These are phyloP conservation scores for Paraphaeosphaeria sporulosa DNA, from an alignment of 2,329 filamentous ascomycete genomes.

Conservation along the genomic window DNA sequence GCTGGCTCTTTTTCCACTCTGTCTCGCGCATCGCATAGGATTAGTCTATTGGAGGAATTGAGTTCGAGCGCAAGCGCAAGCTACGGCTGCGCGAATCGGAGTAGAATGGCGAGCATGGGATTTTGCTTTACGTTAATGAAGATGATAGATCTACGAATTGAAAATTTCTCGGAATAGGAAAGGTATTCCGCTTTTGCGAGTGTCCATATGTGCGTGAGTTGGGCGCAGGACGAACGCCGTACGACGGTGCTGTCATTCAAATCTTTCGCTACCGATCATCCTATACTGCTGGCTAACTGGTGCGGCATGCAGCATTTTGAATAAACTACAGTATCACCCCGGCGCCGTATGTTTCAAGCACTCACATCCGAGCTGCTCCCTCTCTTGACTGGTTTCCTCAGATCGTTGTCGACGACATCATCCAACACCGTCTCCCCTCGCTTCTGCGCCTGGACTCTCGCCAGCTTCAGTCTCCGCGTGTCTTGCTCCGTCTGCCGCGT, in stretches of 20 bases:
- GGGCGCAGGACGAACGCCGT: not conserved
- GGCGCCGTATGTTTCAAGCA: not conserved
- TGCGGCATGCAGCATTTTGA: not conserved
- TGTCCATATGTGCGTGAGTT: not conserved
- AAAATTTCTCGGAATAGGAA: slow-evolving; percentile 2
- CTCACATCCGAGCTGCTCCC: not conserved
- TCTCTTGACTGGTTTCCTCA: slow-evolving; percentile 17
- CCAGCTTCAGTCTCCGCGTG: slow-evolving; percentile 32
- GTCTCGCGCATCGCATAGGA: slow-evolving; percentile 8
- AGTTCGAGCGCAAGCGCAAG: not conserved
- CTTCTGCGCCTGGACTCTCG: slow-evolving; percentile 23
- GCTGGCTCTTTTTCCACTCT: slow-evolving; percentile 1
- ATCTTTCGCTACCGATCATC: too few relatives aligned
- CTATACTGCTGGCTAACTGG: not conserved
- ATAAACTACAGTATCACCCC: not conserved
- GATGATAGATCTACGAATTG: slow-evolving; percentile 13
- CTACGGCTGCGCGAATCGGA: slow-evolving; percentile 1
- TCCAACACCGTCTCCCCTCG: slow-evolving; percentile 21
- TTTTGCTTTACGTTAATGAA: slow-evolving; percentile 12
- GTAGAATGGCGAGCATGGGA: slow-evolving; percentile 4
- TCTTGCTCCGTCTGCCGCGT: slow-evolving; percentile 52
- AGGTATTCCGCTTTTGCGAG: not conserved
- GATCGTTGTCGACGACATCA: slow-evolving; percentile 24
- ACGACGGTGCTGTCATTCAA: too few relatives aligned
- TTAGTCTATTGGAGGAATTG: not conserved